Base-by-base conservation (phyloP, 2,329 filamentous ascomycete species). In the Colletotrichum cordylinicola region DNA sequence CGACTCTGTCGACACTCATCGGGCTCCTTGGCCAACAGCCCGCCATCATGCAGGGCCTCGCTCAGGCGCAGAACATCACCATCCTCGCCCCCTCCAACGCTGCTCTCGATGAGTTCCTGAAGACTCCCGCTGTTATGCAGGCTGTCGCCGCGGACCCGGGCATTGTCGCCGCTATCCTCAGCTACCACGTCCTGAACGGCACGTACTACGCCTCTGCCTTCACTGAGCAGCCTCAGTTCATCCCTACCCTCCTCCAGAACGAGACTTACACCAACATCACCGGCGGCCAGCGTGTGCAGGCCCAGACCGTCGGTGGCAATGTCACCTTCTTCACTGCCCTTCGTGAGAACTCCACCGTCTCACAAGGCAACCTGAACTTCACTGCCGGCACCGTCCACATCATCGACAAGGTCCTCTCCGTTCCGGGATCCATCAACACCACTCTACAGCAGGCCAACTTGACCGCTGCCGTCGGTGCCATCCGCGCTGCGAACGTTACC, bases 181-280 rank as follows among this genome's bases (percentile, higher is more conserved):
- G 82, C 65, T 93, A 93, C 81, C 91, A 93, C 79, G 86, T 92
- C 21, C 80, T 92, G 15, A 88, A 89, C 73, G 90, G 90, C 37
- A 87, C 85, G 1, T 86, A 88, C 78, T 80, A 77, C 16, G 77
- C 79, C 18, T 78, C 78, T 2, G 77, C 69, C 73, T 79, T 83
- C 61, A 77, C 72, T 21, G 78, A 82, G 18, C 81, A 81, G 39
- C 77, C 84, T 0, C 73, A 80, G 4, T 85, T 87, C 58, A 78
- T 87, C 33, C 82, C 82, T 6, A 87, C 86, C 1, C 69, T 89
- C 9, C 83, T 93, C 70, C 88, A 83, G 21, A 87, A 91, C 77
- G 67, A 84, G 27, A 83, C 85, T 0, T 93, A 89, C 80, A 85
- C 88, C 78, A 92, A 92, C 72, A 87, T 93, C 13, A 91, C 90